Conservation (phyloP, 2,329 filamentous ascomycete genomes). For the Colletotrichum sp. region DNA sequence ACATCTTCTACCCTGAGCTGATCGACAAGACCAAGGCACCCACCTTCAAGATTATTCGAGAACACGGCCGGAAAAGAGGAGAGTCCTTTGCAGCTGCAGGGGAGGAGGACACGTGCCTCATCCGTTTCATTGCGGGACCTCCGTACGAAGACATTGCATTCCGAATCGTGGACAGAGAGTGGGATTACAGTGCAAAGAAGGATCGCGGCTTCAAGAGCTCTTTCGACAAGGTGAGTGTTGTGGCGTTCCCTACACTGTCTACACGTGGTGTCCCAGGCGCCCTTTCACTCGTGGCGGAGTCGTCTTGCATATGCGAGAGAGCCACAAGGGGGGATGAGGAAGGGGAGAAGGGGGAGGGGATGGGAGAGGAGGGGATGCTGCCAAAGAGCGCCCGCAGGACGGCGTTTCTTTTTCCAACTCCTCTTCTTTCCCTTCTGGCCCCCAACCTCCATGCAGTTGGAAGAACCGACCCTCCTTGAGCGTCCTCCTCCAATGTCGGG, state of each 20-base stretch:
- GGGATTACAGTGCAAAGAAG: slow-evolving; percentile 96
- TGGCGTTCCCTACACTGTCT: background rate
- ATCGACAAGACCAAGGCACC: slow-evolving; percentile 95
- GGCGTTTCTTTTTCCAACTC: background rate
- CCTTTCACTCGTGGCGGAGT: background rate
- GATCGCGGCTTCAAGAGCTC: slow-evolving; percentile 95
- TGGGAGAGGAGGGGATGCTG: background rate
- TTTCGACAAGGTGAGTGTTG: slow-evolving; percentile 83
- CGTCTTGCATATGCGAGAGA: slow-evolving; percentile 4
- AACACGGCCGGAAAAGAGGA: slow-evolving; percentile 86
- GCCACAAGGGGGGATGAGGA: background rate
- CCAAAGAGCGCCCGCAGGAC: slow-evolving; percentile 8
- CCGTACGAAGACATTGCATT: slow-evolving; percentile 98
- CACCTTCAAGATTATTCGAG: slow-evolving; percentile 94
- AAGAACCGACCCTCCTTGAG: background rate
- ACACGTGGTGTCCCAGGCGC: background rate
- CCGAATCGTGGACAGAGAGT: slow-evolving; percentile 96
- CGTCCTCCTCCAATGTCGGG: slow-evolving; percentile 2
- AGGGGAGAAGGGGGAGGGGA: background rate
- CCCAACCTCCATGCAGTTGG: background rate
- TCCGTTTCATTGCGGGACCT: slow-evolving; percentile 92
- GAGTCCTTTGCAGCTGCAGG: slow-evolving; percentile 93
- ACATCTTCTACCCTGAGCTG: slow-evolving; percentile 98
- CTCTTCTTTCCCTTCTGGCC: background rate
- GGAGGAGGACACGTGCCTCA: slow-evolving; percentile 95